Evolutionary conservation across 2,329 filamentous ascomycete genomes (phyloP).

Genomic region (Ophiostoma australiae): DNA sequence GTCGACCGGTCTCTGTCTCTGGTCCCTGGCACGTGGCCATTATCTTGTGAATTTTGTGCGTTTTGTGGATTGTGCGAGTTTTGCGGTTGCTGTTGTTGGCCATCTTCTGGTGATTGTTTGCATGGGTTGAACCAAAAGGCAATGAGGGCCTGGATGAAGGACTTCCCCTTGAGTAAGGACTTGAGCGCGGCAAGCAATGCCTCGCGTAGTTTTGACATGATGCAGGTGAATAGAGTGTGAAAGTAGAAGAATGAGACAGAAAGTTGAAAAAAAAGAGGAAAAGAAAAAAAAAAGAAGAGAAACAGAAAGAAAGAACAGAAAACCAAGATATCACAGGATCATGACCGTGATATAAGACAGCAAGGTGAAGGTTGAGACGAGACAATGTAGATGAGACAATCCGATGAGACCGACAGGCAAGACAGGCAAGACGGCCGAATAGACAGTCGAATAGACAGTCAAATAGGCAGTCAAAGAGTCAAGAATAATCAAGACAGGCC

Average conservation of each 20-base stretch:
- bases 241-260: neutral
- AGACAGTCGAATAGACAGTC: neutral
- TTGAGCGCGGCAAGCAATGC: slow-evolving; percentile 52
- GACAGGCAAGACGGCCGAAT: neutral
- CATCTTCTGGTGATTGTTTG: neutral
- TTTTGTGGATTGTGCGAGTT: neutral
- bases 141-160: slow-evolving; percentile 53
- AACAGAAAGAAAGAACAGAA: neutral
- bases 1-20: slow-evolving; percentile 6
- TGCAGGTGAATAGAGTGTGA: slow-evolving; percentile 1
- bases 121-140: slow-evolving; percentile 46
- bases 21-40: slow-evolving; percentile 15
- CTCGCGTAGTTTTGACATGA: slow-evolving; percentile 53
- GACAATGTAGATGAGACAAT: slow-evolving; percentile 6
- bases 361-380: neutral
- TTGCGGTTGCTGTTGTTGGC: neutral
- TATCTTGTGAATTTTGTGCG: neutral
- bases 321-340: neutral
- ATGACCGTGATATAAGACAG: neutral
- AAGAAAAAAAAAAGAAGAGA: neutral
- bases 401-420: neutral
- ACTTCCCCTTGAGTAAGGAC: slow-evolving; percentile 56
- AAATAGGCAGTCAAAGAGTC: neutral
- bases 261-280: neutral
- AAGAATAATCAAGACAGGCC: neutral